Conservation (phyloP, 345 rosid species). For the Gossypium australe region DNA sequence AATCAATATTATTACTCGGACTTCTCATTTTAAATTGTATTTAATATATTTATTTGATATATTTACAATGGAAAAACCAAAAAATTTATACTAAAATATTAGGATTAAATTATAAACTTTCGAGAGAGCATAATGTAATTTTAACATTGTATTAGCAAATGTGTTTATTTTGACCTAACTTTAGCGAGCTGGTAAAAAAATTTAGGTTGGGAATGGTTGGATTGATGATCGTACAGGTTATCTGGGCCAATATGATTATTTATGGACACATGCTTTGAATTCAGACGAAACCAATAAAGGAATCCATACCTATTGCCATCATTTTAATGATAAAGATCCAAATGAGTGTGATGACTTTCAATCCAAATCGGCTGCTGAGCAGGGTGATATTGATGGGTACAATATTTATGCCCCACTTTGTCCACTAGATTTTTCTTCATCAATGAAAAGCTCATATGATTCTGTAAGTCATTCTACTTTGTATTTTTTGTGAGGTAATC, state of each 20-base stretch:
- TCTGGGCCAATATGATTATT: slow-evolving; percentile 25
- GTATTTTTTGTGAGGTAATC: too few species aligned
- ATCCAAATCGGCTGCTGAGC: slow-evolving; percentile 9
- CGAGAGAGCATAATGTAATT: too few species aligned
- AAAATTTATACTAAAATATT: too few species aligned
- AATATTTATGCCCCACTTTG: slow-evolving; percentile 45
- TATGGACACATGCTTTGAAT: slow-evolving; percentile 45
- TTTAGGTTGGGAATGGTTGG: slow-evolving; percentile 42
- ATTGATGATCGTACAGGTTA: slow-evolving; percentile 22
- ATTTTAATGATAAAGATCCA: slow-evolving; percentile 15
- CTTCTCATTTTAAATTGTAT: background rate
- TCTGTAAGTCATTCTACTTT: slow-evolving; percentile 16
- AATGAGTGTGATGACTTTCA: slow-evolving; percentile 21
- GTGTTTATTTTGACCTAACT: background rate
- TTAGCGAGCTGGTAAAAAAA: background rate
- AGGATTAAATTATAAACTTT: too few species aligned
- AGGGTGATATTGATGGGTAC: slow-evolving; percentile 27
- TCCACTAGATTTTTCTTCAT: background rate
- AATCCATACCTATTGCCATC: slow-evolving; percentile 19
- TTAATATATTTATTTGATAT: background rate
- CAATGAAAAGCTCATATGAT: background rate
- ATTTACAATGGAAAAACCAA: too few species aligned
- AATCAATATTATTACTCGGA: background rate
- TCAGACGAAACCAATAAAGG: slow-evolving; percentile 35
- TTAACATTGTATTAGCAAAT: too few species aligned